Conservation (phyloP, 2,329 filamentous ascomycete species). For the Penicillium sp. region DNA sequence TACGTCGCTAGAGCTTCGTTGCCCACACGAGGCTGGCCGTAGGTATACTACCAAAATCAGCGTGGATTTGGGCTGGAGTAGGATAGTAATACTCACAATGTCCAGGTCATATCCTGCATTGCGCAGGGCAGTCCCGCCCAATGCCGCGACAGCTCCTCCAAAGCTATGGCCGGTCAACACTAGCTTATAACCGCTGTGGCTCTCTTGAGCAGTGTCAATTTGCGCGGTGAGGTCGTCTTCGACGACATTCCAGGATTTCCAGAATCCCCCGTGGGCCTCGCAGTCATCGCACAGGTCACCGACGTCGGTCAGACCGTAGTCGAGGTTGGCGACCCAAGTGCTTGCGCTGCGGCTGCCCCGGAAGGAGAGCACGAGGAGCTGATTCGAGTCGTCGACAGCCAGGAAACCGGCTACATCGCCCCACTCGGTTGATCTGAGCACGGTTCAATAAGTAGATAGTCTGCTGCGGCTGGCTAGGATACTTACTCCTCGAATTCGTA, state of each 20-base stretch:
- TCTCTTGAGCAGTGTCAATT: conserved; percentile 34
- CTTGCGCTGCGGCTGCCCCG: conserved; percentile 36
- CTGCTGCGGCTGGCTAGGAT: no score
- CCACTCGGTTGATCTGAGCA: conserved; percentile 23
- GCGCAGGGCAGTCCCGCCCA: conserved; percentile 53
- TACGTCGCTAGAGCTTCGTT: conserved; percentile 43
- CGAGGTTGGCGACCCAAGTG: conserved; percentile 40
- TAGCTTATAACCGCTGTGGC: conserved; percentile 48
- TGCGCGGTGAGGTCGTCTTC: conserved; percentile 43
- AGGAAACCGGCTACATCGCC: conserved; percentile 54
- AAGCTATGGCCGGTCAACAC: conserved; percentile 57
- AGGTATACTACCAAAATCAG: conserved; percentile 41
- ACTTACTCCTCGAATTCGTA: conserved; percentile 55
- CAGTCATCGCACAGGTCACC: conserved; percentile 52
- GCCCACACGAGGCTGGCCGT: conserved; percentile 49
- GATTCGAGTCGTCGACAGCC: conserved; percentile 51
- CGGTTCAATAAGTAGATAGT: not conserved
- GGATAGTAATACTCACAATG: conserved; percentile 42
- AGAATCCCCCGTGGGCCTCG: conserved; percentile 52
- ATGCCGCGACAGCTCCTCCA: conserved; percentile 55
- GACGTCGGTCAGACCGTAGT: conserved; percentile 28
- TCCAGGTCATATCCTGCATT: conserved; percentile 45
- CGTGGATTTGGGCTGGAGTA: not conserved
- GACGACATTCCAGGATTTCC: conserved; percentile 47
- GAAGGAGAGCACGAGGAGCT: conserved; percentile 41